Percentiles rank a stretch among this genome's conserved stretches.
Evolutionary conservation across 192 early-diverging fungal genomes (phyloP).

Genomic region (Coemansia sp.): DNA sequence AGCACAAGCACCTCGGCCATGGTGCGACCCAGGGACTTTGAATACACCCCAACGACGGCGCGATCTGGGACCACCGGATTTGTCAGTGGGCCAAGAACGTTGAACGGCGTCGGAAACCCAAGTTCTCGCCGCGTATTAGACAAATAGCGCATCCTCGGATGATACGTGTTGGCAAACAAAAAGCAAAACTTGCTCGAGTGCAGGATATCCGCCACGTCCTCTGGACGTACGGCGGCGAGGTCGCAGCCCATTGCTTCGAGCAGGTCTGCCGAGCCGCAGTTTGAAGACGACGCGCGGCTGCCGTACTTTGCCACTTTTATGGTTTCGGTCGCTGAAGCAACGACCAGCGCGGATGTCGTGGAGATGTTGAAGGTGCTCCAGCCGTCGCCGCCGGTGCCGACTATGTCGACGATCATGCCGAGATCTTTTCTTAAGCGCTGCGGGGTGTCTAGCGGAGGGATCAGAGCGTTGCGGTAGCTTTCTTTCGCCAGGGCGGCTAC

Average conservation of each 20-base stretch:
- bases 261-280: slow-evolving; percentile 91
- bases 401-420: slow-evolving; percentile 75
- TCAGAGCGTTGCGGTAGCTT: slow-evolving; percentile 67
- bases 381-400: slow-evolving; percentile 98
- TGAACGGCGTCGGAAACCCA: slow-evolving; percentile 92
- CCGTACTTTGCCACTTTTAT: slow-evolving; percentile 92
- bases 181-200: slow-evolving; percentile 77
- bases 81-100: slow-evolving; percentile 86
- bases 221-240: slow-evolving; percentile 63
- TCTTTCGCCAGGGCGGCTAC: slow-evolving; percentile 76
- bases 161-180: slow-evolving; percentile 87
- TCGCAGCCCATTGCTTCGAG: slow-evolving; percentile 81
- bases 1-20: slow-evolving; percentile 83
- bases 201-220: slow-evolving; percentile 65
- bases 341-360: slow-evolving; percentile 87
- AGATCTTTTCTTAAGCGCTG: slow-evolving; percentile 35
- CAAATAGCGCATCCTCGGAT: slow-evolving; percentile 85
- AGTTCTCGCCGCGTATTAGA: slow-evolving; percentile 76
- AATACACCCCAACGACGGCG: slow-evolving; percentile 89
- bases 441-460: slow-evolving; percentile 54
- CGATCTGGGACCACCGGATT: slow-evolving; percentile 84
- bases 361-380: slow-evolving; percentile 97
- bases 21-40: slow-evolving; percentile 67
- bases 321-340: slow-evolving; percentile 76
- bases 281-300: slow-evolving; percentile 87